A percentile compares a stretch with the other conserved stretches of the same genome.
Conservation (phyloP, 768 basidiomycete genomes). For the Rhizopogon vesiculosus region DNA sequence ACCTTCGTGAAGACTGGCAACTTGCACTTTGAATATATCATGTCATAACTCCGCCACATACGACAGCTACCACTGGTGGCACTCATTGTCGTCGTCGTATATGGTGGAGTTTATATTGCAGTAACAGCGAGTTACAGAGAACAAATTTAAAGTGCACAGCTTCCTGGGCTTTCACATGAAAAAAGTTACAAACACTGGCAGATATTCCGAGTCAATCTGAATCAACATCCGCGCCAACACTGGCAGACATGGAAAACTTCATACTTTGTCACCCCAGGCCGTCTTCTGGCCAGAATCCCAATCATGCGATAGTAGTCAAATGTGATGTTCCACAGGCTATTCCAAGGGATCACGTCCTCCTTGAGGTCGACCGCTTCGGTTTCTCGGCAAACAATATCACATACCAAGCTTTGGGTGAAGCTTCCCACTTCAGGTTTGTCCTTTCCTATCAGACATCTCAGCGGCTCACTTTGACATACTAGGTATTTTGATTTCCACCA, state of each 20-base stretch:
- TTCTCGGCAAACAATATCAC: constrained; percentile 72
- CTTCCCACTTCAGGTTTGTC: constrained; percentile 33
- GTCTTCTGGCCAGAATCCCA: constrained; percentile 28
- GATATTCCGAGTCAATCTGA: no score
- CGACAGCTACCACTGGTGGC: no score
- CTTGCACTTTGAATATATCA: no score
- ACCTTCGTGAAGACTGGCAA: no score
- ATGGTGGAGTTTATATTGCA: no score
- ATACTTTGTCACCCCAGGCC: constrained; percentile 36
- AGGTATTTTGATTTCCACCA: constrained; percentile 70
- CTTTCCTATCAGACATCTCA: not conserved
- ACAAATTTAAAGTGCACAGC: no score
- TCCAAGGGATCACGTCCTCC: constrained; percentile 44
- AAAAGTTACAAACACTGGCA: no score
- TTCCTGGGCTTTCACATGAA: no score
- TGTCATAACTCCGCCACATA: no score
- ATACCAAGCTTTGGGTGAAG: constrained; percentile 53
- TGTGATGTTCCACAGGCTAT: constrained; percentile 14
- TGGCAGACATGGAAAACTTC: constrained; percentile 16
- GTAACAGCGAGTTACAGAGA: no score
- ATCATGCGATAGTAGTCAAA: constrained; percentile 22
- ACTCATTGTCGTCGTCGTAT: no score
- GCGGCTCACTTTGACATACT: constrained; percentile 15
- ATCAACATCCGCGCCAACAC: no score
- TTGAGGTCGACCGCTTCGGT: constrained; percentile 62